phyloP scores from a whole-genome alignment of 371 early-diverging fungal genomes.

The Apophysomyces sp. region DNA sequence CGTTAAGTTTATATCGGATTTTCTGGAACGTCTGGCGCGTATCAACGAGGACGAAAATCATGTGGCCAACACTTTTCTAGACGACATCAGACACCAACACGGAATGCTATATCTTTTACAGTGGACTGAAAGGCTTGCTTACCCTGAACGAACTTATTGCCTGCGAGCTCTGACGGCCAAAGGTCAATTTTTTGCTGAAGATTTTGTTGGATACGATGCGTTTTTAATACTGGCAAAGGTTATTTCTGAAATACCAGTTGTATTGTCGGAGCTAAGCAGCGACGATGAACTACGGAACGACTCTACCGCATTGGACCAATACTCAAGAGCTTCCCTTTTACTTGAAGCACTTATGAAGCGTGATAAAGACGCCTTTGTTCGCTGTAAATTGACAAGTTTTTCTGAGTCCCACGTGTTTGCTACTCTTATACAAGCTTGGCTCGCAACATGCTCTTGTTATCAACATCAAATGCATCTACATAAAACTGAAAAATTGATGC shows the following conservation, averaged over 20 bases:
- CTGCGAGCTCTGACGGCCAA: constrained; percentile 6
- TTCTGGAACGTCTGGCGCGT: not conserved
- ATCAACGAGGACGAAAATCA: not conserved
- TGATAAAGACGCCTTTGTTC: not conserved
- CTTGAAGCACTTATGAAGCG: constrained; percentile 6
- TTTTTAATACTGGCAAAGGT: constrained; percentile 2
- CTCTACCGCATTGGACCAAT: not conserved
- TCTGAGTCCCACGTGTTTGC: not conserved
- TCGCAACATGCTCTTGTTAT: not conserved
- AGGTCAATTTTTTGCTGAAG: constrained; percentile 7
- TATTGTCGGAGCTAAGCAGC: not conserved
- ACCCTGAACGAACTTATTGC: not conserved
- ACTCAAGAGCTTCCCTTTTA: not conserved
- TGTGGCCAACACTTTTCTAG: not conserved
- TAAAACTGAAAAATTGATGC: constrained; percentile 1
- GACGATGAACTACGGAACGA: not conserved
- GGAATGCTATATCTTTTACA: not conserved
- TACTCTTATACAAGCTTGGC: not conserved
- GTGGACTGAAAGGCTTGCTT: not conserved
- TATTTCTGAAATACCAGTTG: not conserved
- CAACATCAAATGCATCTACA: not conserved
- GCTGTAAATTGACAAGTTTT: not conserved
- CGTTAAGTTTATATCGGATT: constrained; percentile 1
- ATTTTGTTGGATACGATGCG: constrained; percentile 3
- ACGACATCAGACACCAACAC: not conserved